These are phyloP conservation scores for Hypholoma sublateritium DNA, from an alignment of 768 basidiomycete species.

Conservation along the genomic window DNA sequence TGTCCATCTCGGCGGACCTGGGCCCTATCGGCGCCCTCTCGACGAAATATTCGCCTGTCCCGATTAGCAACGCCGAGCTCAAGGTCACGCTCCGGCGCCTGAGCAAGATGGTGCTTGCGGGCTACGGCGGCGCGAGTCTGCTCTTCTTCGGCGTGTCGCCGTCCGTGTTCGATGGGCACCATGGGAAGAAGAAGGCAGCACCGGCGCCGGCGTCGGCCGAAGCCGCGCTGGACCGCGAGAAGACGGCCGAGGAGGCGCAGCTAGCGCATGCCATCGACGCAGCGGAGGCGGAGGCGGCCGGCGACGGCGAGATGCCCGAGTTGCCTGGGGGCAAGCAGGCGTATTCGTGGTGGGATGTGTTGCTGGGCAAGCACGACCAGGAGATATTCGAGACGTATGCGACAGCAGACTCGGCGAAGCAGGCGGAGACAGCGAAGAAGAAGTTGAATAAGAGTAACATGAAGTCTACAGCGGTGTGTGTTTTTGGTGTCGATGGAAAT, in stretches of 20 bases:
- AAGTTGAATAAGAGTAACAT: conserved; percentile 33
- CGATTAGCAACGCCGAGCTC: conserved; percentile 46
- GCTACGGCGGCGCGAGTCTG: conserved; percentile 80
- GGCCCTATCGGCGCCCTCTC: background rate
- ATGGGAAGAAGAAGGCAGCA: conserved; percentile 19
- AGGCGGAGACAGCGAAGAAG: conserved; percentile 16
- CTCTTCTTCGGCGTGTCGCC: conserved; percentile 75
- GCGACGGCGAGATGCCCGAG: conserved; percentile 47
- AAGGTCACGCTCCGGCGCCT: conserved; percentile 73
- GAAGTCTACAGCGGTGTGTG: conserved; percentile 48
- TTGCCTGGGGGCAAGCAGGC: conserved; percentile 26
- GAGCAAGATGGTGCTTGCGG: conserved; percentile 81
- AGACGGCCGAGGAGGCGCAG: conserved; percentile 57
- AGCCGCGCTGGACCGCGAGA: conserved; percentile 34
- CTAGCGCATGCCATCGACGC: conserved; percentile 68
- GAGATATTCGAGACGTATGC: conserved; percentile 75
- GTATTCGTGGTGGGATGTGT: conserved; percentile 84
- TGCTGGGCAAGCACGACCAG: conserved; percentile 78
- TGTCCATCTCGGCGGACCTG: background rate
- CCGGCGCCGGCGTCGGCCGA: conserved; percentile 27
- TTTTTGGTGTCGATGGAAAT: background rate
- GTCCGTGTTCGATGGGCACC: conserved; percentile 11
- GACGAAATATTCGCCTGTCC: background rate
- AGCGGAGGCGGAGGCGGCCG: conserved; percentile 64
- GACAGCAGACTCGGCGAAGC: conserved; percentile 26